Conservation (phyloP, 2,329 filamentous ascomycete genomes). For the Claviceps digitariae region DNA sequence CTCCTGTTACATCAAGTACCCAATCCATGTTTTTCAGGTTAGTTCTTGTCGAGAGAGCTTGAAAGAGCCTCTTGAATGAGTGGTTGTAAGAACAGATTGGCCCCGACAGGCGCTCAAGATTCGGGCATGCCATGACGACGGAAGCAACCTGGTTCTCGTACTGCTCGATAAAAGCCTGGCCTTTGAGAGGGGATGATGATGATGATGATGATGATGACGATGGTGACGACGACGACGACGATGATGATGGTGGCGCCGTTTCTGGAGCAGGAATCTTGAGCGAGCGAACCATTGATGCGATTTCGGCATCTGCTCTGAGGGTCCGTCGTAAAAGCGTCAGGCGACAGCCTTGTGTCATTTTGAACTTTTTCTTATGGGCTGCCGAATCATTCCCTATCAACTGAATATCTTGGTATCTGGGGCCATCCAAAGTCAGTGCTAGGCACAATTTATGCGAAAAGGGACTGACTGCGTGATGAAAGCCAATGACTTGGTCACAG, state of each 20-base stretch:
- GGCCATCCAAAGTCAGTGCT: not conserved
- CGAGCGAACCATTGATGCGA: constrained; percentile 41
- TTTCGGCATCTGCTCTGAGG: constrained; percentile 35
- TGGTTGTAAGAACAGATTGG: constrained; percentile 41
- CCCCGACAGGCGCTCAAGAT: constrained; percentile 45
- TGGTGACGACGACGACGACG: constrained; percentile 1
- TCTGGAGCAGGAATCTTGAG: constrained; percentile 40
- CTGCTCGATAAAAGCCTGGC: constrained; percentile 26
- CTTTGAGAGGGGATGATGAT: constrained; percentile 9
- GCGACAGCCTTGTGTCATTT: constrained; percentile 36
- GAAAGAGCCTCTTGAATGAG: constrained; percentile 40
- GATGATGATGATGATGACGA: not conserved
- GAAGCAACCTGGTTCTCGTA: constrained; percentile 47
- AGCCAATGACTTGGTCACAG: too few relatives aligned
- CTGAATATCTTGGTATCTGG: constrained; percentile 43
- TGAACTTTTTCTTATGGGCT: constrained; percentile 43
- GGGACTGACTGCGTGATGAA: too few relatives aligned
- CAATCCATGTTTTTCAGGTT: constrained; percentile 46
- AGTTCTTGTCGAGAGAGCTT: constrained; percentile 43
- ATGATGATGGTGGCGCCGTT: constrained; percentile 9
- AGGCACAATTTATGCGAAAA: not conserved
- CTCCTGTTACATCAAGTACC: constrained; percentile 31
- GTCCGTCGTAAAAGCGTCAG: constrained; percentile 44
- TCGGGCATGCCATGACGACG: constrained; percentile 51
- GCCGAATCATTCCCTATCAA: constrained; percentile 43